Conservation (phyloP, 306 rosid species). For the Cotoneaster glaucophyllus region DNA sequence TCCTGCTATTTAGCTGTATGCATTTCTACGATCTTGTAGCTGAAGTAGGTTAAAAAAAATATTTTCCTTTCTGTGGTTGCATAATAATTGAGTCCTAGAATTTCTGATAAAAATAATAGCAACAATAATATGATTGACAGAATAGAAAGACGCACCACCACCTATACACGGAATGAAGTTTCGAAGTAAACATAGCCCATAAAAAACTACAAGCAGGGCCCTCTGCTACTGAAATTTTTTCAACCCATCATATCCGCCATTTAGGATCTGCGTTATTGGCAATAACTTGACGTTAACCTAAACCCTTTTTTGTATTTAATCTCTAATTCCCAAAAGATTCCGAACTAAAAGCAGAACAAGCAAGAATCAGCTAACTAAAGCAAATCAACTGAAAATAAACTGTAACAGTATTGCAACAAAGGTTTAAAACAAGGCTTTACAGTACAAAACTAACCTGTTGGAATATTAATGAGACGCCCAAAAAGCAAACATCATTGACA, state of each 20-base stretch:
- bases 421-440: background rate
- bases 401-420: background rate
- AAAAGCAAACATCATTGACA: background rate
- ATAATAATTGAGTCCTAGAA: background rate
- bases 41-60: no score
- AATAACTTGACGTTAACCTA: no score
- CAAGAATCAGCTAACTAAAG: background rate
- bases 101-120: background rate
- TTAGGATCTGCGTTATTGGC: no score
- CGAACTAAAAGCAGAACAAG: background rate
- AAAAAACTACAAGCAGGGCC: no score
- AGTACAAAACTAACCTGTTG: background rate
- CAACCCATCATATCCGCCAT: no score
- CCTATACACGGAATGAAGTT: no score
- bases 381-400: background rate
- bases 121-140: background rate
- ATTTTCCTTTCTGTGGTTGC: no score
- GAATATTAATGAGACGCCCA: background rate
- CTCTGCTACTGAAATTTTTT: no score
- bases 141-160: background rate
- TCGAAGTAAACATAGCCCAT: no score
- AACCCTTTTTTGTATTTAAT: background rate
- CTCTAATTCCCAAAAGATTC: background rate
- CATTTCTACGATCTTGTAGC: background rate
- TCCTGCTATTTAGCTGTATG: background rate